Base-by-base conservation (phyloP, 805 yeast genomes). In the Candida arabinofermentans region DNA sequence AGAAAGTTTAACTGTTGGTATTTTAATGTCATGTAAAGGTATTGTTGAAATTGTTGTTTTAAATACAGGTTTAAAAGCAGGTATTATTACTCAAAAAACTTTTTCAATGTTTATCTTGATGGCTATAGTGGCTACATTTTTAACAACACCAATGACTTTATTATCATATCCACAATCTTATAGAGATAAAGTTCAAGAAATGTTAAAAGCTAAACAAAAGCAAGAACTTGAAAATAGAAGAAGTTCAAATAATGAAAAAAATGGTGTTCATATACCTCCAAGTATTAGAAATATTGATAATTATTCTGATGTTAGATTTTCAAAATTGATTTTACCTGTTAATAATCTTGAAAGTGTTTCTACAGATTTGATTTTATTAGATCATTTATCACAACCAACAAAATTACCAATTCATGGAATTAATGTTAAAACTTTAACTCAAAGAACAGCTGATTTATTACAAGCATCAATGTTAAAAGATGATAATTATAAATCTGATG, bases 1-100 rank as follows among this genome's bases (percentile, higher is more conserved):
- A 58, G 93, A 86, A 58, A 75, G 88, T 2, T 58, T 80, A 27
- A 71, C 90, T 2, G 91, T 84, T 29, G 95, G 95, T 40, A 74
- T 83, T 19, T 68, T 86, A 51, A 86, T 86, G 93, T 83, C 91
- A 6, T 86, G 95, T 71, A 86, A 86, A 62, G 95, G 95, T 62
- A 83, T 85, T 48, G 93, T 85, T 19, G 95, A 85, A 62, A 81
- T 85, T 58, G 90, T 85, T 32, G 93, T 85, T 17, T 67, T 85
- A 49, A 79, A 77, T 32, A 79, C 83, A 19, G 95, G 95, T 37
- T 69, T 84, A 41, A 79, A 75, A 46, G 84, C 93, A 5, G 75
- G 76, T 0, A 86, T 86, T 40, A 77, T 86, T 38, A 68, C 79
- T 4, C 70, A 72, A 42, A 78, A 75, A 46, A 79, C 81, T 1